A percentile compares a stretch with the other conserved stretches of the same genome.
Evolutionary conservation across 768 basidiomycete species (phyloP).

Genomic region (Rhodotorula graminis): DNA sequence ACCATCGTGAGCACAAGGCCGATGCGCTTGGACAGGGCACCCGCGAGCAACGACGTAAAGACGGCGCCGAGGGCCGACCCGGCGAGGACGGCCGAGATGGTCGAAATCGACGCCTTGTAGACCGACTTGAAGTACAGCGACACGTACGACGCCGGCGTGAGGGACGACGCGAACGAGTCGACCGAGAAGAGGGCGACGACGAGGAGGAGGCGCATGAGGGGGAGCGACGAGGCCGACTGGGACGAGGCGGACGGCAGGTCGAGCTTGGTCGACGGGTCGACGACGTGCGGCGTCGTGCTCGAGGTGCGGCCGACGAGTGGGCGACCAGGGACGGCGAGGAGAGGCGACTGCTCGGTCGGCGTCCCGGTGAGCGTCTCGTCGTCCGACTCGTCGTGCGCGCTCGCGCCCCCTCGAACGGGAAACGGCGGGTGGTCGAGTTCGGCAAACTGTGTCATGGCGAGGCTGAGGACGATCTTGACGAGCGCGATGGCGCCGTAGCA

Average conservation of each 20-base stretch:
- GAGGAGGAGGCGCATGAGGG: constrained; percentile 15
- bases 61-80: constrained; percentile 16
- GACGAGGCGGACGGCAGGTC: not conserved
- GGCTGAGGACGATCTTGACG: constrained; percentile 13
- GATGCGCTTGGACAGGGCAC: constrained; percentile 13
- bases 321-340: not conserved
- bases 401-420: not conserved
- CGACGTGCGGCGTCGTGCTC: not conserved
- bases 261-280: not conserved
- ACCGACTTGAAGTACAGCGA: constrained; percentile 9
- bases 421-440: constrained; percentile 10
- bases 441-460: not conserved
- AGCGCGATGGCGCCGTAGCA: constrained; percentile 6
- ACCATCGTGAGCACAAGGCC: constrained; percentile 28
- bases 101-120: not conserved
- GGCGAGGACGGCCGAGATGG: constrained; percentile 20
- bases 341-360: constrained; percentile 5
- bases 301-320: not conserved
- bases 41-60: constrained; percentile 5
- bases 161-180: constrained; percentile 31
- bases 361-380: not conserved
- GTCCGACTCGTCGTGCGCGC: not conserved
- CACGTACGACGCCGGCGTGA: constrained; percentile 27
- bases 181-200: constrained; percentile 19
- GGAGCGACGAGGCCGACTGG: not conserved